Base-by-base conservation (phyloP, 1,284 basidiomycete species). In the Sanghuangporus sanghuang region DNA sequence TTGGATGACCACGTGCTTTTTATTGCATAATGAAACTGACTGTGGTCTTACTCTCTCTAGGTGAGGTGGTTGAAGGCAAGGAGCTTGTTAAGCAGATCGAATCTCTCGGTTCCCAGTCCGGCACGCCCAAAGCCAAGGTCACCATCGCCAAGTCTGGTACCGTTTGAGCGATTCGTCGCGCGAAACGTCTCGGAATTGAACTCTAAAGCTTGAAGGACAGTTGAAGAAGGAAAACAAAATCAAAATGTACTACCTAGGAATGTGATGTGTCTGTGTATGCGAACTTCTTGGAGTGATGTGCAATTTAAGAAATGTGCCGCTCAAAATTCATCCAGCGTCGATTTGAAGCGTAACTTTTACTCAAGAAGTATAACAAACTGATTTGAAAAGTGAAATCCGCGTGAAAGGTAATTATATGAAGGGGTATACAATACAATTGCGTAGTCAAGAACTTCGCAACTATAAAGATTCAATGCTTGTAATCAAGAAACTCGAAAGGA, bases 51-150 rank as follows among this genome's bases (percentile, higher is more conserved):
- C 21, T 59, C 36, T 59, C 36, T 59, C 3, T 38, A 73, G 72
- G 73, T n/a, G 84, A 90, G 72, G 89, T 91, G 50, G 85, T 90
- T 16, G 83, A 88, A 46, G 92, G 91, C 62, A 81, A 90, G 79
- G 85, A 92, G 18, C 71, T 95, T 42, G 92, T 96, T 59, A 87
- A 85, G 75, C 73, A 74, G 40, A 86, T 96, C 68, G 95, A 96
- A 76, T 73, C 73, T 2, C 70, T 81, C 40, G 92, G 92, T 14
- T 81, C 84, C 3, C 71, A 73, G 1, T 79, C 77, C 21, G 87
- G 86, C 50, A 75, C 68, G 36, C 85, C 91, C 1, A 79, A 77
- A 64, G 69, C 75, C 53, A 76, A 78, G 39, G 84, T 94, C 67
- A 77, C 77, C 35, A 89, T 95, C 70, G 80, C 81, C 23, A 78